These are phyloP conservation scores for Circinella umbellata DNA, from an alignment of 371 early-diverging fungal genomes.

Conservation along the genomic window DNA sequence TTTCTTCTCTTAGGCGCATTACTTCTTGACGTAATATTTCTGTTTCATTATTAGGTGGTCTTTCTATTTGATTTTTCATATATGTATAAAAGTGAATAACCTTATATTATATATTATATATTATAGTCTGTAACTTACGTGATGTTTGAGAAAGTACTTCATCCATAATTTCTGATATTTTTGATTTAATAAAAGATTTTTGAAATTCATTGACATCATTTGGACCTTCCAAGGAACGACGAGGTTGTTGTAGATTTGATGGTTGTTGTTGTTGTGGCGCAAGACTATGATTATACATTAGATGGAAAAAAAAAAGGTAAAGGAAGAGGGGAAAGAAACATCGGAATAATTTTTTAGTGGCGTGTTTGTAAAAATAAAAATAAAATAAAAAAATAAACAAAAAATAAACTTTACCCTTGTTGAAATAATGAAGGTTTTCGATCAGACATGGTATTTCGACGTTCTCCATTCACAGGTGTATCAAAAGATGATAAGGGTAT, in stretches of 20 bases:
- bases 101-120: too few relatives aligned
- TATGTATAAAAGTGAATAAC: too few relatives aligned
- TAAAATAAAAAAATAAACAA: too few relatives aligned
- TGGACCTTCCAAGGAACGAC: not conserved
- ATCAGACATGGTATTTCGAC: not conserved
- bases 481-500: not conserved
- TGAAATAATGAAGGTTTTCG: not conserved
- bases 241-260: not conserved
- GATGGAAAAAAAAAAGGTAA: too few relatives aligned
- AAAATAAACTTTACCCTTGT: not conserved
- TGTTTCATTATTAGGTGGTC: not conserved
- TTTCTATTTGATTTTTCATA: not conserved
- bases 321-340: too few relatives aligned
- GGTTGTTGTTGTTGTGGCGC: not conserved
- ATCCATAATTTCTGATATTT: conserved; percentile 1
- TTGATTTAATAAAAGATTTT: not conserved
- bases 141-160: not conserved
- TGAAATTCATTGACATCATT: conserved; percentile 1
- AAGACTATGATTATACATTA: not conserved
- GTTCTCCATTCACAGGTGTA: not conserved
- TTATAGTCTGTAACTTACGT: not conserved
- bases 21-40: conserved; percentile 1
- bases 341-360: too few relatives aligned
- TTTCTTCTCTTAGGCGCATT: not conserved
- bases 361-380: too few relatives aligned